These are phyloP conservation scores for Centella asiatica DNA, from an alignment of 129 eudicot genomes.

Conservation along the genomic window DNA sequence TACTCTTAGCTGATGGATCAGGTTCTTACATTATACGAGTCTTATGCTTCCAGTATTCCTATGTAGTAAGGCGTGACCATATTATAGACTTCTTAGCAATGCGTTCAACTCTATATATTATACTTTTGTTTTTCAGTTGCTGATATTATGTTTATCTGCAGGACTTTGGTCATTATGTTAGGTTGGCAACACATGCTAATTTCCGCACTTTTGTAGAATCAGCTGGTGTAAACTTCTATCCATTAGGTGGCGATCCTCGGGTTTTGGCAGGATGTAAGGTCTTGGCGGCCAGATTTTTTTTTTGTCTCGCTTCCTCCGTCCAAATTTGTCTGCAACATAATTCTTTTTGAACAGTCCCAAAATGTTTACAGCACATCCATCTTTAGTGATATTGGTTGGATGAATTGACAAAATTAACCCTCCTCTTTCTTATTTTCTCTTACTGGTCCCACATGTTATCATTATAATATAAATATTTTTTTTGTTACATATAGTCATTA, in stretches of 20 bases:
- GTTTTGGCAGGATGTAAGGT: conserved; percentile 95
- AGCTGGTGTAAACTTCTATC: conserved; percentile 91
- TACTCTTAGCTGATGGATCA: neutral
- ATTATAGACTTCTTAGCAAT: neutral
- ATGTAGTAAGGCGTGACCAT: neutral
- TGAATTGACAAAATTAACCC: too few relatives aligned
- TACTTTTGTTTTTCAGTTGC: conserved; percentile 1
- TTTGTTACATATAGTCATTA: too few relatives aligned
- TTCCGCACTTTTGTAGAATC: conserved; percentile 79
- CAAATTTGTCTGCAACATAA: too few relatives aligned
- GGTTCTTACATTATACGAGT: neutral
- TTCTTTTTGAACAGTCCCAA: too few relatives aligned
- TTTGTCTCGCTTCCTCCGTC: too few relatives aligned
- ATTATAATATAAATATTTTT: too few relatives aligned
- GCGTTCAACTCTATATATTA: neutral
- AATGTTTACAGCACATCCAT: too few relatives aligned
- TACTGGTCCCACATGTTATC: too few relatives aligned
- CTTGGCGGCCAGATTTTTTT: conserved; percentile 5
- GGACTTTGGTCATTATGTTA: conserved; percentile 91
- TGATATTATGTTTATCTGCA: conserved; percentile 27
- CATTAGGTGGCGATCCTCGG: conserved; percentile 97
- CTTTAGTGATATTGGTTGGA: too few relatives aligned
- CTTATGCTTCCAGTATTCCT: neutral
- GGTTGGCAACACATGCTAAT: conserved; percentile 90
- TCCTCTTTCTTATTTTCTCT: too few relatives aligned